These are phyloP conservation scores for Didymosphaeria variabile DNA, from an alignment of 2,329 filamentous ascomycete genomes.

Conservation along the genomic window DNA sequence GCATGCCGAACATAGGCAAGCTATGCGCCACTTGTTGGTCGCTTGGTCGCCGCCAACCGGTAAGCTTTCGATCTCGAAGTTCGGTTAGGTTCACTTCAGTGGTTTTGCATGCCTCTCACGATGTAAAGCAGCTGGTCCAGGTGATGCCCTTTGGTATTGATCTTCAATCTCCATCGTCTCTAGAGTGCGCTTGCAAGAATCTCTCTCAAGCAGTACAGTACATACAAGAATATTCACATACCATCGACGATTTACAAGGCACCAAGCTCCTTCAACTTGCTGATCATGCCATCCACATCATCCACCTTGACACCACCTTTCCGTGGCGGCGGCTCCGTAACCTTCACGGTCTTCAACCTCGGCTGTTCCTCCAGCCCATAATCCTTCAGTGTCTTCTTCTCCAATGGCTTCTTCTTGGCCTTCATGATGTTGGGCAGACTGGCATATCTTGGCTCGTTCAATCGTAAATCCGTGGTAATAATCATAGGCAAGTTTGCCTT, in stretches of 20 bases:
- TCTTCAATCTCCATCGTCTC: conserved; percentile 5
- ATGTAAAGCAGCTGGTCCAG: neutral
- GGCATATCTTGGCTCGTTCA: conserved; percentile 96
- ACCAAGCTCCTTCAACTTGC: conserved; percentile 94
- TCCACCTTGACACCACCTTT: conserved; percentile 97
- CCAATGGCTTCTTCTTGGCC: conserved; percentile 99
- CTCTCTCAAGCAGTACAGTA: conserved; percentile 26
- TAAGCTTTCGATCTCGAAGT: neutral
- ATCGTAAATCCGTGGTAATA: conserved; percentile 90
- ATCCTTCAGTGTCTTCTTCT: conserved; percentile 88
- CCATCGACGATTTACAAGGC: conserved; percentile 68
- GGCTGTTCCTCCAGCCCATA: conserved; percentile 74
- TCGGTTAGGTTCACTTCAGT: neutral
- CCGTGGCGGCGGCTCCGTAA: conserved; percentile 84
- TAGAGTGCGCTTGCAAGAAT: conserved; percentile 12
- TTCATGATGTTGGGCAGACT: conserved; percentile 99
- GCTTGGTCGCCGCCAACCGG: neutral
- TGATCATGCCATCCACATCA: conserved; percentile 92
- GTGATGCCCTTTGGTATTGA: neutral
- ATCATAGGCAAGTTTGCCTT: conserved; percentile 87
- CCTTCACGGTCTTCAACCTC: conserved; percentile 89
- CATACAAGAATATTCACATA: conserved; percentile 20
- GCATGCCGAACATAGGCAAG: neutral
- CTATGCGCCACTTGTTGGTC: neutral
- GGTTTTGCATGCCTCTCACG: neutral